Conservation (phyloP, 352 stramenopile genomes). For the Phytophthora constricta region DNA sequence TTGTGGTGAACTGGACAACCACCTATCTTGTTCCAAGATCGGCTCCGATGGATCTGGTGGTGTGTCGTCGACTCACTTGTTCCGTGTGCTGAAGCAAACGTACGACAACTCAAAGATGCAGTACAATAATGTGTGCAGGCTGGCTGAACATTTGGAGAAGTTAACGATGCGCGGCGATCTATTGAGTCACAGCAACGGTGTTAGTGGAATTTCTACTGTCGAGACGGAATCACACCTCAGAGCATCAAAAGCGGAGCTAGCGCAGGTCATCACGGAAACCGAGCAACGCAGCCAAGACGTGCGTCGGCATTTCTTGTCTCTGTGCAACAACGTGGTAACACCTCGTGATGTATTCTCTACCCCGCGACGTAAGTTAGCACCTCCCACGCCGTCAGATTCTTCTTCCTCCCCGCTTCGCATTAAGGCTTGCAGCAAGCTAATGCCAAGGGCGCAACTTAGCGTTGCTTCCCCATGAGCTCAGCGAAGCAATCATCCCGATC, state of each 20-base stretch:
- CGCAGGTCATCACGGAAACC: slow-evolving; percentile 47
- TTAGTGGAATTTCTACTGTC: slow-evolving; percentile 19
- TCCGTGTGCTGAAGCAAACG: slow-evolving; percentile 75
- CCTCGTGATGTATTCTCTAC: slow-evolving; percentile 60
- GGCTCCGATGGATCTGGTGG: slow-evolving; percentile 18
- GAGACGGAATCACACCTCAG: slow-evolving; percentile 23
- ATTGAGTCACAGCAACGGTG: slow-evolving; percentile 29
- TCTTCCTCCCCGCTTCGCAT: slow-evolving; percentile 37
- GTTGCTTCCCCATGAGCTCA: slow-evolving; percentile 72
- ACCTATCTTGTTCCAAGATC: slow-evolving; percentile 49
- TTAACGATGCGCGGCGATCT: slow-evolving; percentile 49
- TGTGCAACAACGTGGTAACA: slow-evolving; percentile 71
- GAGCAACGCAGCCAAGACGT: slow-evolving; percentile 58
- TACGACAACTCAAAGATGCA: slow-evolving; percentile 80
- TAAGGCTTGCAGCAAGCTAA: slow-evolving; percentile 73
- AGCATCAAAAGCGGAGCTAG: slow-evolving; percentile 57
- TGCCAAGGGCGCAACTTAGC: slow-evolving; percentile 70
- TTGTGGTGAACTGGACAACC: slow-evolving; percentile 58
- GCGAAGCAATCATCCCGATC: slow-evolving; percentile 45
- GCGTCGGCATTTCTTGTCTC: slow-evolving; percentile 54
- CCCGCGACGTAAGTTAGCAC: slow-evolving; percentile 47
- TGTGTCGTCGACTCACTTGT: slow-evolving; percentile 57
- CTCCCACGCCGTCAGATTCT: slow-evolving; percentile 35
- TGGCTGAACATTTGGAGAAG: slow-evolving; percentile 61
- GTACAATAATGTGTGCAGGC: slow-evolving; percentile 67